These are phyloP conservation scores for Solanum gracilifrons DNA, from an alignment of 257 asterid genomes.

Conservation along the genomic window DNA sequence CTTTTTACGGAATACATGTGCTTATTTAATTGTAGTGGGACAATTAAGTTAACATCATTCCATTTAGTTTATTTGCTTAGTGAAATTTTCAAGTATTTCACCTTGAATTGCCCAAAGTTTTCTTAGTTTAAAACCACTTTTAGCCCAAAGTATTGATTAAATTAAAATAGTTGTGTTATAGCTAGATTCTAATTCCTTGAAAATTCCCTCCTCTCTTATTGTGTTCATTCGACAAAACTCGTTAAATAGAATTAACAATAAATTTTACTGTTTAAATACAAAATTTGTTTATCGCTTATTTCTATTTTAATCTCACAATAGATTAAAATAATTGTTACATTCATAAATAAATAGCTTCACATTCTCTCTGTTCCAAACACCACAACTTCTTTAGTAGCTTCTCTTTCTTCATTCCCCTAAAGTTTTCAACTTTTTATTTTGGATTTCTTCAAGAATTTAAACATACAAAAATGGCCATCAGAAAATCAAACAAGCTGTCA, in stretches of 20 bases:
- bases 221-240: too few relatives aligned
- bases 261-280: background rate
- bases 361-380: background rate
- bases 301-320: background rate
- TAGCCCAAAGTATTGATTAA: background rate
- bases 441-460: background rate
- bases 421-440: background rate
- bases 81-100: background rate
- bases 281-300: background rate
- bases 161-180: background rate
- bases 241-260: background rate
- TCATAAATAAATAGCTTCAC: constrained; percentile 44
- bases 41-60: background rate
- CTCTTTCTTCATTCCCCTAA: background rate
- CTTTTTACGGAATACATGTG: background rate
- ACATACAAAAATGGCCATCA: constrained; percentile 15
- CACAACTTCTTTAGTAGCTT: background rate
- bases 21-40: background rate
- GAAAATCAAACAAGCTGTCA: constrained; percentile 23
- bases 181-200: background rate
- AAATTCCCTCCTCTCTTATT: background rate
- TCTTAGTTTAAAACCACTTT: background rate
- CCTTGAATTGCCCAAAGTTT: background rate
- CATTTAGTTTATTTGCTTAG: background rate
- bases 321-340: background rate